Evolutionary conservation across 139 green algal genomes (phyloP).

Genomic region (Ettlia oleoabundans): DNA sequence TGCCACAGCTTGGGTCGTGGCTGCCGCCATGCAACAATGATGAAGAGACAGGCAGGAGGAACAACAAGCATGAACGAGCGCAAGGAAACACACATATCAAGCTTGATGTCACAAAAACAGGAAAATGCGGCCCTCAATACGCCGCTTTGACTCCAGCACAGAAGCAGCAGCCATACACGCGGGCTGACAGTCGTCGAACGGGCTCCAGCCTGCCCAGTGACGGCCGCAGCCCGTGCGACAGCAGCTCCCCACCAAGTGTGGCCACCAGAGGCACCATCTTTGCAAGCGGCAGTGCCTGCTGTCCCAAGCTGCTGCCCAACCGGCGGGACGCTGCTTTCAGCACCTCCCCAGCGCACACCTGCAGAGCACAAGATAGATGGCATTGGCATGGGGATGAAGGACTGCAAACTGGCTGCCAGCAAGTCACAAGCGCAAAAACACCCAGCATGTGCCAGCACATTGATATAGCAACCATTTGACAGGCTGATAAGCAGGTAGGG

Average conservation of each 20-base stretch:
- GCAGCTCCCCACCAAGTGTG: constrained; percentile 1
- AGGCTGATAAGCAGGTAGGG: too few relatives aligned
- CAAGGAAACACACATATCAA: background rate
- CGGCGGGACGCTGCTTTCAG: background rate
- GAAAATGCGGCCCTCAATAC: background rate
- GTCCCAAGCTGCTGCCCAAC: constrained; percentile 23
- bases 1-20: too few relatives aligned
- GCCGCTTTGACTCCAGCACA: background rate
- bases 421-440: too few relatives aligned
- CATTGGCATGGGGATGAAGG: too few relatives aligned
- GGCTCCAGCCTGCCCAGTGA: constrained; percentile 37
- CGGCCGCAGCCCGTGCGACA: constrained; percentile 6
- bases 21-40: too few relatives aligned
- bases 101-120: background rate
- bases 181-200: constrained; percentile 37
- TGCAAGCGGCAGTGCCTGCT: constrained; percentile 40
- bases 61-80: background rate
- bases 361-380: background rate
- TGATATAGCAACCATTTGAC: too few relatives aligned
- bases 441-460: too few relatives aligned
- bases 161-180: constrained; percentile 53
- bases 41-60: too few relatives aligned
- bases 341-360: constrained; percentile 23
- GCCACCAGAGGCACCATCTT: constrained; percentile 47
- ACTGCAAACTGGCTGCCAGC: too few relatives aligned